Base-by-base conservation (phyloP, 176 grass and related monocot species). In the Triticum monococcum region DNA sequence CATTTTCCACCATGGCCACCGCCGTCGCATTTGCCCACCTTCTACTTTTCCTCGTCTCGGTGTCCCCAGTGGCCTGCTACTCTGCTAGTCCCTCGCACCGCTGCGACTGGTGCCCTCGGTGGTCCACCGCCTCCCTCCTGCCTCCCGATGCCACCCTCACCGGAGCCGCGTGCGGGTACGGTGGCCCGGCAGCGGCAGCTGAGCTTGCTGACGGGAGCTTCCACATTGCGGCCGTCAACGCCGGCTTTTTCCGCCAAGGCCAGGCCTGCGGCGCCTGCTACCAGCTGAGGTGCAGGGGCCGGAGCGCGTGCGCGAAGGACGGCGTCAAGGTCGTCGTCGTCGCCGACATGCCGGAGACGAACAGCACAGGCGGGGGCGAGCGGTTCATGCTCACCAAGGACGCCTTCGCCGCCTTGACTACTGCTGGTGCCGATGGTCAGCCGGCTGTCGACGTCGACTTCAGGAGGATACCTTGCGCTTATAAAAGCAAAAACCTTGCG, bases 241-340 rank as follows among this genome's bases (percentile, higher is more conserved):
- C 63, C 1, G 64, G 76, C 0, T 48, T 93, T n/a, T 85, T 93
- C 72, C 79, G 77, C 76, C 26, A 12, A 3, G 89, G 94, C 1
- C 68, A 45, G 22, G 87, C 82, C 13, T 92, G 90, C 32, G 90
- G 88, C 13, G 66, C 56, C 23, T 97, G 94, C 85, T 97, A 90
- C 43, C 85, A 94, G 94, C 12, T 97, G 28, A 72, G 85, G 71
- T 94, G 94, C 79, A 82, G 48, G 64, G 85, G 79, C 38, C 41
- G 68, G 37, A 59, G 12, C 3, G 35, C 86, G 12, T 97, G 94
- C 83, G 66, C 78, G 61, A 72, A 75, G 41, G 85, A 37, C 64
- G 91, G 87, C 5, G 85, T 97, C 23, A 94, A 89, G 23, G 69
- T 97, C 30, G 78, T 94, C 30, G 78, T 97, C 11, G 70, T 90